A percentile compares a stretch with the other conserved stretches of the same genome.
phyloP scores from a whole-genome alignment of 306 rosid species.

The Spatholobus suberectus region DNA sequence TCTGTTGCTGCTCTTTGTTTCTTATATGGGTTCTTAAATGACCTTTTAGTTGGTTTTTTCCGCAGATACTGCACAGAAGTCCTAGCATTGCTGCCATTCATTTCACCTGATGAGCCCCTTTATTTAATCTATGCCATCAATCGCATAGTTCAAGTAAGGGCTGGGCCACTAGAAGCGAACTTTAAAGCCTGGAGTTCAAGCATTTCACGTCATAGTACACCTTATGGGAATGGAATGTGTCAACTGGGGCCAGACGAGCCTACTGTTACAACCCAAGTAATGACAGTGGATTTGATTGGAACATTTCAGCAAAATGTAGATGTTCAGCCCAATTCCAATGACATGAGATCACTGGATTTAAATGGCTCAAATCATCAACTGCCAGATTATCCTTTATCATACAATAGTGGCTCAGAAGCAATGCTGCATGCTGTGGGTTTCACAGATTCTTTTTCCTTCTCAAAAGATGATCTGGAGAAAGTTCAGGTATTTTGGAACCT shows the following conservation, averaged over 20 bases:
- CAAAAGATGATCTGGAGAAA: constrained; percentile 73
- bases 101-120: constrained; percentile 87
- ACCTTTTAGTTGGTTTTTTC: constrained; percentile 37
- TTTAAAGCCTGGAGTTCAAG: constrained; percentile 80
- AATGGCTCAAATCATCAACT: constrained; percentile 68
- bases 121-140: constrained; percentile 88
- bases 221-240: constrained; percentile 66
- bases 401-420: constrained; percentile 51
- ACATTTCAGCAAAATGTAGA: constrained; percentile 49
- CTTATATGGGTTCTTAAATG: constrained; percentile 31
- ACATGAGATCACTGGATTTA: constrained; percentile 65
- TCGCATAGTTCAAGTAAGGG: constrained; percentile 90
- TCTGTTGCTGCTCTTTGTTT: constrained; percentile 30
- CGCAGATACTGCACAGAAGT: constrained; percentile 94
- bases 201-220: constrained; percentile 53
- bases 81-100: constrained; percentile 88
- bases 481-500: constrained; percentile 67
- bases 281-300: constrained; percentile 64
- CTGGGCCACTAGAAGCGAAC: constrained; percentile 86
- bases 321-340: constrained; percentile 39
- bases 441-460: constrained; percentile 50
- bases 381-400: constrained; percentile 50
- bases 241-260: constrained; percentile 47
- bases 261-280: constrained; percentile 42
- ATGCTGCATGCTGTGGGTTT: constrained; percentile 45